phyloP scores from a whole-genome alignment of 192 early-diverging fungal genomes.

The Entomortierella parvispora region DNA sequence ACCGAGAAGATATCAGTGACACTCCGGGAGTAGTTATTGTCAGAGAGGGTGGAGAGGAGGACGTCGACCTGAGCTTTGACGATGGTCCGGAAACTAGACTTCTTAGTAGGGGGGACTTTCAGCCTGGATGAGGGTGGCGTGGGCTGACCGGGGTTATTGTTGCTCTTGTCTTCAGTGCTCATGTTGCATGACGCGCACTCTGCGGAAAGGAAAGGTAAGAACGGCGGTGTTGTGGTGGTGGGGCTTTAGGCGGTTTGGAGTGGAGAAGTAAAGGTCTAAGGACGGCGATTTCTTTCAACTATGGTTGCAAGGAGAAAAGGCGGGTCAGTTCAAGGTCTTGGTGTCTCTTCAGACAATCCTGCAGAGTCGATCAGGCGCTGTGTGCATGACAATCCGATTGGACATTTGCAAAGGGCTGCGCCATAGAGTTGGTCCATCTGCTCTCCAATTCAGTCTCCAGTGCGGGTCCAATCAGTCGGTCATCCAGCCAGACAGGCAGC shows the following conservation, averaged over 20 bases:
- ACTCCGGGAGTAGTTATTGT: conserved; percentile 61
- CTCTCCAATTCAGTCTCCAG: too few species aligned
- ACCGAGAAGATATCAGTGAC: conserved; percentile 62
- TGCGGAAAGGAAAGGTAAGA: conserved; percentile 2
- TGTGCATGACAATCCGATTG: too few species aligned
- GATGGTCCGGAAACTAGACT: conserved; percentile 62
- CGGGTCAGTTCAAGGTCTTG: too few species aligned
- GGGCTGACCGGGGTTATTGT: conserved; percentile 50
- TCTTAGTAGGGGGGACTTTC: conserved; percentile 55
- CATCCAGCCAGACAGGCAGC: too few species aligned
- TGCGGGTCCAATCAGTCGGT: too few species aligned
- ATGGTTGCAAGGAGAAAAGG: too few species aligned
- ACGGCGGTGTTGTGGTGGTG: not conserved
- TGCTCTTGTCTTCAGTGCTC: conserved; percentile 65
- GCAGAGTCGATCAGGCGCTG: too few species aligned
- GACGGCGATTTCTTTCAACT: too few species aligned
- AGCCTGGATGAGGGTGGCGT: conserved; percentile 58
- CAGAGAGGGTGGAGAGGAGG: conserved; percentile 60
- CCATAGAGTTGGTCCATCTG: too few species aligned
- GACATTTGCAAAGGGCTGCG: too few species aligned
- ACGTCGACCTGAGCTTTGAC: conserved; percentile 68
- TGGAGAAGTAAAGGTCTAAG: too few species aligned
- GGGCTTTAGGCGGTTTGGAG: not conserved
- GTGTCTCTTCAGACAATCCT: too few species aligned
- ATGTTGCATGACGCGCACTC: conserved; percentile 61